Evolutionary conservation across 1,284 basidiomycete genomes (phyloP).

Genomic region (Chondrostereum purpureum): DNA sequence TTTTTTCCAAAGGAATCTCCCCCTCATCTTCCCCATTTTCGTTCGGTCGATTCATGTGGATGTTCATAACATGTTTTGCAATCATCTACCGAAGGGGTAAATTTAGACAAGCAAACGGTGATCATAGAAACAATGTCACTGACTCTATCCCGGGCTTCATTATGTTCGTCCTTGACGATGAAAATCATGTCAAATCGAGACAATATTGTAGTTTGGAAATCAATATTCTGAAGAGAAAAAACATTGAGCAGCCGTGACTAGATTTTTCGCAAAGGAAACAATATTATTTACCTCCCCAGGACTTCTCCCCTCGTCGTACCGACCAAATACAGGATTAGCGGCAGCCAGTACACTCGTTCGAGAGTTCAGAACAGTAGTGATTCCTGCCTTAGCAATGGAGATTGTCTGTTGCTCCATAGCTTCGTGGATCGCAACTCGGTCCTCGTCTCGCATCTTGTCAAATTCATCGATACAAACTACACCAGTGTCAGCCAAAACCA

Average conservation of each 20-base stretch:
- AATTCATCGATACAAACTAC: conserved; percentile 99
- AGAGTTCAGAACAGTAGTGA: conserved; percentile 96
- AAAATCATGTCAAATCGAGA: conserved; percentile 99
- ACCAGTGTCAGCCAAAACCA: conserved; percentile 98
- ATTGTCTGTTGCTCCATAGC: conserved; percentile 99
- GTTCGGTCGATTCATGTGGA: conserved; percentile 91
- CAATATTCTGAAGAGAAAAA: conserved; percentile 69
- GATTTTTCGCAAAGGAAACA: conserved; percentile 4
- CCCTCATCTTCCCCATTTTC: conserved; percentile 66
- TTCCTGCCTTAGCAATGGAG: conserved; percentile 98
- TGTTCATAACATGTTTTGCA: conserved; percentile 97
- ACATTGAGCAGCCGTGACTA: neutral
- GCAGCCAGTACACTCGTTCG: conserved; percentile 95
- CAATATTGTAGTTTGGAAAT: conserved; percentile 97
- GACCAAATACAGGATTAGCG: conserved; percentile 97
- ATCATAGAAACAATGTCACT: conserved; percentile 17
- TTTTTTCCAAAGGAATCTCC: conserved; percentile 97
- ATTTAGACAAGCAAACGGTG: conserved; percentile 2
- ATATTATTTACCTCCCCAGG: conserved; percentile 91
- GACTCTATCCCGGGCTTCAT: conserved; percentile 88
- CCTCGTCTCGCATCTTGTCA: conserved; percentile 99
- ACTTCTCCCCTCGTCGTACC: conserved; percentile 96
- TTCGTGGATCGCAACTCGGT: conserved; percentile 98
- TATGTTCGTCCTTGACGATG: conserved; percentile 98
- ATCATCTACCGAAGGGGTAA: conserved; percentile 58